Percentiles rank a stretch among this genome's conserved stretches.
phyloP scores from a whole-genome alignment of 208 protist species.

The Acanthamoeba comandoni region DNA sequence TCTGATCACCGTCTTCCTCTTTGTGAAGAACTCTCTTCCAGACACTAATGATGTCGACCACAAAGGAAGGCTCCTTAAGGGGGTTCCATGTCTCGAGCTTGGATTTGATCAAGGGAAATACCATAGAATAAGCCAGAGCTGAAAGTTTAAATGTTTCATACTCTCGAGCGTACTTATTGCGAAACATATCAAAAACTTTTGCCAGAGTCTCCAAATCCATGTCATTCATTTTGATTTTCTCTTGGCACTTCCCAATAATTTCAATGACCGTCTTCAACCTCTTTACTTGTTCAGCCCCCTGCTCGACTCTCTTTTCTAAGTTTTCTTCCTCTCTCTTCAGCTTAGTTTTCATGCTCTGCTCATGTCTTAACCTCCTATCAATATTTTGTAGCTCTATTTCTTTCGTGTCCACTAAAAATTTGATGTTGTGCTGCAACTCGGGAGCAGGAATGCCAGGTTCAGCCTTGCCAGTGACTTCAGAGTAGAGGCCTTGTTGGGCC shows the following conservation, averaged over 20 bases:
- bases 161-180: slow-evolving; percentile 60
- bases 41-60: slow-evolving; percentile 13
- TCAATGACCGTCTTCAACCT: slow-evolving; percentile 43
- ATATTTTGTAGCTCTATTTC: slow-evolving; percentile 59
- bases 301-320: slow-evolving; percentile 11
- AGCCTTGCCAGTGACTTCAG: background rate
- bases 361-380: slow-evolving; percentile 16
- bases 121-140: slow-evolving; percentile 13
- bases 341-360: background rate
- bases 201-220: slow-evolving; percentile 35
- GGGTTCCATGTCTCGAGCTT: slow-evolving; percentile 33
- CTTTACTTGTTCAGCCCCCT: slow-evolving; percentile 2
- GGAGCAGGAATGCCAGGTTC: slow-evolving; percentile 60
- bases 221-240: slow-evolving; percentile 14
- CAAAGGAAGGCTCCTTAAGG: slow-evolving; percentile 32
- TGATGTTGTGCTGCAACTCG: slow-evolving; percentile 70
- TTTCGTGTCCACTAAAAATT: slow-evolving; percentile 59
- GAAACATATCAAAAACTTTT: slow-evolving; percentile 61
- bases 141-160: slow-evolving; percentile 44
- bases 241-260: slow-evolving; percentile 30
- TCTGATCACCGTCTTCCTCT: background rate
- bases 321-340: slow-evolving; percentile 7
- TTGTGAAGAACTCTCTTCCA: slow-evolving; percentile 27
- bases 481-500: background rate
- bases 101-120: slow-evolving; percentile 6